phyloP scores from a whole-genome alignment of 495 filamentous ascomycete genomes.

The Trichocladium uniseriatum region DNA sequence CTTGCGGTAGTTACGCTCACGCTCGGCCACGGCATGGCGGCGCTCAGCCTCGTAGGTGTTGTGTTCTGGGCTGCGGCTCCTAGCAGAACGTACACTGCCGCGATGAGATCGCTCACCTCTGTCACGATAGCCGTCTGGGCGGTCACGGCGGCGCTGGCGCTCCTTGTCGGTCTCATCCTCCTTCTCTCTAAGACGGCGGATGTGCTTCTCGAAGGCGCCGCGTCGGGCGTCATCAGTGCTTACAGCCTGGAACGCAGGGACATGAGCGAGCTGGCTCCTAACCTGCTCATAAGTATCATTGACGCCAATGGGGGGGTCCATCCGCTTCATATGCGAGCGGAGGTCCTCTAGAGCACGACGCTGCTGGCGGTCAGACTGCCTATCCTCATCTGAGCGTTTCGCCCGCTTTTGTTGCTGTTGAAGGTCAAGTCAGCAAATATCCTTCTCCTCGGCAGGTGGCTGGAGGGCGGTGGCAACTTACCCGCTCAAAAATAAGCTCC shows the following conservation, averaged over 20 bases:
- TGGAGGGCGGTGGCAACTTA: conserved; percentile 20
- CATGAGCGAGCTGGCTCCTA: conserved; percentile 63
- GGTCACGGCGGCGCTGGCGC: conserved; percentile 54
- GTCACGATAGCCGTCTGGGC: conserved; percentile 45
- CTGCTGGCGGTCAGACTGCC: conserved; percentile 74
- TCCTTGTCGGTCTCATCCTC: conserved; percentile 78
- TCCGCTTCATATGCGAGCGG: conserved; percentile 77
- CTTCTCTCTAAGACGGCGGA: conserved; percentile 82
- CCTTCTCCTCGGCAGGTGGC: too few species aligned
- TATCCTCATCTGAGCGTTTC: conserved; percentile 73
- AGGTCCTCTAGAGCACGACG: conserved; percentile 77
- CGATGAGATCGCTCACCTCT: conserved; percentile 55
- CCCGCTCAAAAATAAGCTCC: conserved; percentile 68
- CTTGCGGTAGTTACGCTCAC: conserved; percentile 80
- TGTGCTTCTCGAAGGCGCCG: conserved; percentile 83
- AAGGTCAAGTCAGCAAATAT: conserved; percentile 14
- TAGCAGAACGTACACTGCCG: conserved; percentile 37
- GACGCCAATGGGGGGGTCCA: conserved; percentile 73
- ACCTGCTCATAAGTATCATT: conserved; percentile 82
- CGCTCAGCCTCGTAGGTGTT: conserved; percentile 86
- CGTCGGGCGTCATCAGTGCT: conserved; percentile 72
- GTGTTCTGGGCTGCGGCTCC: conserved; percentile 62
- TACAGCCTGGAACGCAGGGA: conserved; percentile 72
- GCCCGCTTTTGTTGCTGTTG: conserved; percentile 57
- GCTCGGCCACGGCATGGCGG: conserved; percentile 74